These are phyloP conservation scores for Tulasnella calospora DNA, from an alignment of 768 basidiomycete genomes.

Conservation along the genomic window DNA sequence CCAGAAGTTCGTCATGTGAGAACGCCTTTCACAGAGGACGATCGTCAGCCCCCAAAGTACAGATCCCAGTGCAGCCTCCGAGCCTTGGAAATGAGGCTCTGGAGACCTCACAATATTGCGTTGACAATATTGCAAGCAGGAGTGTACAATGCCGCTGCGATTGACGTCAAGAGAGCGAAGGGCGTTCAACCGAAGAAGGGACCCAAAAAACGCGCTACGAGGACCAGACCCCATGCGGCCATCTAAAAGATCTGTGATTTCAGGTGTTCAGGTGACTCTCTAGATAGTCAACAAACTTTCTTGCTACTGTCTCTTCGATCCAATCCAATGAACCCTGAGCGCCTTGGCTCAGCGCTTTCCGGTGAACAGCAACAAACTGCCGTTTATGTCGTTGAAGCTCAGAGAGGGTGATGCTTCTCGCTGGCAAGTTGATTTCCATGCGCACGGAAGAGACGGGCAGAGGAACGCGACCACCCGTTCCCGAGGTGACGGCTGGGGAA, in stretches of 20 bases:
- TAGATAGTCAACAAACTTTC: conserved; percentile 65
- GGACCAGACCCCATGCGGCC: background rate
- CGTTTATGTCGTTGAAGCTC: conserved; percentile 86
- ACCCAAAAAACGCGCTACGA: background rate
- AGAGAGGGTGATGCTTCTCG: conserved; percentile 69
- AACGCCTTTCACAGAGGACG: background rate
- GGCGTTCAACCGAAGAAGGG: background rate
- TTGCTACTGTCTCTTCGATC: conserved; percentile 63
- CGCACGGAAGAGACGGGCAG: conserved; percentile 44
- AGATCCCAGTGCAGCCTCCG: background rate
- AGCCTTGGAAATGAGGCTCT: background rate
- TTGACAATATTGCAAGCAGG: background rate
- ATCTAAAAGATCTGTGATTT: background rate
- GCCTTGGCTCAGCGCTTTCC: conserved; percentile 80
- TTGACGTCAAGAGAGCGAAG: background rate
- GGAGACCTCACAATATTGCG: background rate
- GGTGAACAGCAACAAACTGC: conserved; percentile 86
- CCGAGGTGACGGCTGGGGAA: conserved; percentile 52
- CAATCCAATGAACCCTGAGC: conserved; percentile 72
- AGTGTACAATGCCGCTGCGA: background rate
- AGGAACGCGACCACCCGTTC: conserved; percentile 50
- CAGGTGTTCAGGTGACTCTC: conserved; percentile 45
- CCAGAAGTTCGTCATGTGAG: conserved; percentile 2
- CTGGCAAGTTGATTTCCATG: conserved; percentile 56
- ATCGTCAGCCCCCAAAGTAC: background rate